Base-by-base conservation (phyloP, 768 basidiomycete genomes). In the Ramaria rubella region DNA sequence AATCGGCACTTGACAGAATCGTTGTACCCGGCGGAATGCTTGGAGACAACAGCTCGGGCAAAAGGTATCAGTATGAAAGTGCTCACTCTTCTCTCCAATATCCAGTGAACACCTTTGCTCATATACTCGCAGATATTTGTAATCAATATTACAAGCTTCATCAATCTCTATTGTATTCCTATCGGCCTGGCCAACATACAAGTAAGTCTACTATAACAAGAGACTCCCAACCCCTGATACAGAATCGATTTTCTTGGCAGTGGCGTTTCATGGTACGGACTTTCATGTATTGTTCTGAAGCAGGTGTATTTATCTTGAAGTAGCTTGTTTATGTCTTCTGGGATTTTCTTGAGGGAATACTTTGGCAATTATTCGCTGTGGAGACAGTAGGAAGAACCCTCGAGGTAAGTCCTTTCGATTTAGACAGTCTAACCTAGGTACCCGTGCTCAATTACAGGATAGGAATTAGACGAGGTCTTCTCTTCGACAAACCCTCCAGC, bases 151-250 rank as follows among this genome's bases (percentile, higher is more conserved):
- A 57, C 55, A 19, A 31, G 43, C 7, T 70, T 70, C 65, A 70
- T 72, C 67, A 71, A 71, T 62, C 55, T 60, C 30, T 70, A 66
- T 54, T 68, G 67, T n/a, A 69, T 68, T 14, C 71, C 72, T 1
- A 69, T 68, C 59, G 44, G 70, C 65, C 11, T 65, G 69, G 19
- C n/a, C 58, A 9, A 68, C 68, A 59, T 68, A 68, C 51, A 52
- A 60, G 43, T 26, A 12, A 40, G 29, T 19, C 15, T 23, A 19
- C 19, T 24, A n/a, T 59, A 64, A 58, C 61, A 62, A 43, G 64
- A 60, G 55, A 58, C 64, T 49, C 59, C 61, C 49, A 57, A 62
- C 58, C 2, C 27, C 27, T 12, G 14, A 6, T 49, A 5, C 34
- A n/a, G 19, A 24, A 8, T 30, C 27, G 34, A 55, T 9, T 14